phyloP scores from a whole-genome alignment of 1,139 yeast species.

The Yamadazyma sp. region DNA sequence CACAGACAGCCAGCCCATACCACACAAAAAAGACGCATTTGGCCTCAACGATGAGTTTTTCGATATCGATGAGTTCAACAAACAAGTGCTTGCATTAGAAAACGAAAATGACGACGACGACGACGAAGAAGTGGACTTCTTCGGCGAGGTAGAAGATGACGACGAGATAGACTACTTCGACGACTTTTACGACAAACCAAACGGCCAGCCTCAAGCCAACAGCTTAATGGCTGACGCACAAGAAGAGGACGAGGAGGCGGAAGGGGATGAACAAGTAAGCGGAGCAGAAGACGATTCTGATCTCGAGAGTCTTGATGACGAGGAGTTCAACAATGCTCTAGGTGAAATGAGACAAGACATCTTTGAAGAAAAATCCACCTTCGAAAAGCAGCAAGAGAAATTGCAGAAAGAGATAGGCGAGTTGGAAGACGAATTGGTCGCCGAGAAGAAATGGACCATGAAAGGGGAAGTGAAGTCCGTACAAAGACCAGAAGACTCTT shows the following conservation, averaged over 20 bases:
- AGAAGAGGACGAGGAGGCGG: conserved; percentile 34
- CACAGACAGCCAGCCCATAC: conserved; percentile 15
- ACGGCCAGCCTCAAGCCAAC: conserved; percentile 8
- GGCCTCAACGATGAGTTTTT: conserved; percentile 86
- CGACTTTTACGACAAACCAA: conserved; percentile 69
- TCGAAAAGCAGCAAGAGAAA: conserved; percentile 78
- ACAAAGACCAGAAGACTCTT: conserved; percentile 82
- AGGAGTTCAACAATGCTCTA: conserved; percentile 57
- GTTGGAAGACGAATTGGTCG: conserved; percentile 83
- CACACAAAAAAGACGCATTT: conserved; percentile 44
- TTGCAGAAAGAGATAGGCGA: conserved; percentile 74
- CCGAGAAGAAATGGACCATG: conserved; percentile 91
- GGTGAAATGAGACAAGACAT: conserved; percentile 59
- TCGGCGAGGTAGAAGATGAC: conserved; percentile 48
- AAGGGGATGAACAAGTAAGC: conserved; percentile 24
- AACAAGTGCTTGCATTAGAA: conserved; percentile 75
- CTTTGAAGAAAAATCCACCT: conserved; percentile 64
- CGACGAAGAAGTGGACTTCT: conserved; percentile 59
- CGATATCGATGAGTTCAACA: conserved; percentile 81
- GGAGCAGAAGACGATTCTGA: conserved; percentile 15
- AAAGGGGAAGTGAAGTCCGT: conserved; percentile 86
- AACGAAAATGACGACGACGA: conserved; percentile 47
- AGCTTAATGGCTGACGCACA: conserved; percentile 18
- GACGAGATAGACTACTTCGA: conserved; percentile 73
- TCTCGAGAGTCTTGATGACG: conserved; percentile 29